These are phyloP conservation scores for Thalassiosira profunda DNA, from an alignment of 108 stramenopile genomes.

Conservation along the genomic window DNA sequence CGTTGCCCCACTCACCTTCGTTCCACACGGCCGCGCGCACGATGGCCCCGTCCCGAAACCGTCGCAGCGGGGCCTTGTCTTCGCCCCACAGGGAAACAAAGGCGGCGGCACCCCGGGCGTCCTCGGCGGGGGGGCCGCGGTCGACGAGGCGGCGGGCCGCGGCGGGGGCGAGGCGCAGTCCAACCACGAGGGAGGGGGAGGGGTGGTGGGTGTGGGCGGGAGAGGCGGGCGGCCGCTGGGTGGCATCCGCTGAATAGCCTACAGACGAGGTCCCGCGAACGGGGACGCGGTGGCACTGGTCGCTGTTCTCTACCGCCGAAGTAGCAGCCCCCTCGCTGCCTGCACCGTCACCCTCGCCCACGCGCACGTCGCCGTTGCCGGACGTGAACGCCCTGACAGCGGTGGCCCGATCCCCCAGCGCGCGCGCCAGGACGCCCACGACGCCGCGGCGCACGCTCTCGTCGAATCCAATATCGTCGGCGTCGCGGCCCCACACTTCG, in stretches of 20 bases:
- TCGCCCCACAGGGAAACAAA: constrained; percentile 85
- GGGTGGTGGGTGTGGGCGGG: constrained; percentile 27
- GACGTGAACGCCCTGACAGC: constrained; percentile 64
- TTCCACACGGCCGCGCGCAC: constrained; percentile 92
- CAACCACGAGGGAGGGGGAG: constrained; percentile 47
- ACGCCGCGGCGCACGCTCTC: constrained; percentile 61
- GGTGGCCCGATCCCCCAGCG: constrained; percentile 72
- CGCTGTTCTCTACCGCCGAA: constrained; percentile 33
- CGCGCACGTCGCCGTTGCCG: constrained; percentile 70
- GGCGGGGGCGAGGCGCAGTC: constrained; percentile 69
- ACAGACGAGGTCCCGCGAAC: constrained; percentile 25
- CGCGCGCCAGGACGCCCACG: constrained; percentile 53
- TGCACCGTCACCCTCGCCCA: background rate
- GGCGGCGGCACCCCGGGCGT: constrained; percentile 46
- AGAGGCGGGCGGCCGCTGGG: constrained; percentile 1
- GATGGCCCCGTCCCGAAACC: constrained; percentile 93
- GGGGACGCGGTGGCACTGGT: constrained; percentile 36
- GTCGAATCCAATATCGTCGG: constrained; percentile 52
- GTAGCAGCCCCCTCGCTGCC: constrained; percentile 22
- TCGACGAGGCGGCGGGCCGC: constrained; percentile 77
- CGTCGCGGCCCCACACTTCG: constrained; percentile 43
- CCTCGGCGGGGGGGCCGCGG: constrained; percentile 84
- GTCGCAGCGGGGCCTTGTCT: constrained; percentile 69
- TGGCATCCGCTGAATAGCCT: constrained; percentile 13
- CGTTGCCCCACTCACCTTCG: no score